Evolutionary conservation across 2,329 filamentous ascomycete genomes (phyloP), one percentile per base, ranked within the genome.

Genomic region (Microcera coccophila): DNA sequence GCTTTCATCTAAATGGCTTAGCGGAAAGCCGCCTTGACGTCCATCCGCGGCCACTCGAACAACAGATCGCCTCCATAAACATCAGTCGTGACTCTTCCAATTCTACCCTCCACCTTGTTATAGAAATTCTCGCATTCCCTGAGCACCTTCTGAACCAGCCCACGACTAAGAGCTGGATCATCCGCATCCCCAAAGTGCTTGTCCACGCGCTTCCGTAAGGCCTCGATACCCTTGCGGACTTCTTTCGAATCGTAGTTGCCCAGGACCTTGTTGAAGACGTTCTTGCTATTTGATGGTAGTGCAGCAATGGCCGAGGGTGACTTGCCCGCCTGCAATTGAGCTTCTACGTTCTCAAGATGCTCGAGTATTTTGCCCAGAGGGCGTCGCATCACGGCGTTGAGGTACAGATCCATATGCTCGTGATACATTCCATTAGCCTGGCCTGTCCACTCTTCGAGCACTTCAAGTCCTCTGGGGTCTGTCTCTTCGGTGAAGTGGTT

Each of bases 111-210:
- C 37, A 84, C 77, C 18, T 78, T 73, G 41, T 72, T 71, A 58
- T 84, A 84, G 56, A 79, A 84, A 46, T 62, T 68, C 64, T 84
- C 81, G 59, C 81, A 83, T 59, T 82, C 78, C 45, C 68, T 68
- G 36, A 79, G 63, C 28, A 84, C 78, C 60, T 76, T 75, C 38
- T 65, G 65, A 18, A 83, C 80, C 31, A 85, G 68, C 26, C 71
- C 71, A 38, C 72, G 70, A 55, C 80, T 85, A 41, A 85, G 71
- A 17, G 71, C 78, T 42, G 82, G 80, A 50, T 90, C 86, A 54
- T 94, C 89, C 4, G 84, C 86, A 54, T 95, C 89, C 33, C 89
- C 89, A 73, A 97, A 97, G 66, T 97, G 91, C 71, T 97, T 98
- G 68, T 97, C 91, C 1, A 97, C 87, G 38, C 91, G 80, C 71